Percentiles rank a stretch among this genome's conserved stretches.
Evolutionary conservation across 176 grass and related monocot species (phyloP).

Genomic region (Areca catechu): DNA sequence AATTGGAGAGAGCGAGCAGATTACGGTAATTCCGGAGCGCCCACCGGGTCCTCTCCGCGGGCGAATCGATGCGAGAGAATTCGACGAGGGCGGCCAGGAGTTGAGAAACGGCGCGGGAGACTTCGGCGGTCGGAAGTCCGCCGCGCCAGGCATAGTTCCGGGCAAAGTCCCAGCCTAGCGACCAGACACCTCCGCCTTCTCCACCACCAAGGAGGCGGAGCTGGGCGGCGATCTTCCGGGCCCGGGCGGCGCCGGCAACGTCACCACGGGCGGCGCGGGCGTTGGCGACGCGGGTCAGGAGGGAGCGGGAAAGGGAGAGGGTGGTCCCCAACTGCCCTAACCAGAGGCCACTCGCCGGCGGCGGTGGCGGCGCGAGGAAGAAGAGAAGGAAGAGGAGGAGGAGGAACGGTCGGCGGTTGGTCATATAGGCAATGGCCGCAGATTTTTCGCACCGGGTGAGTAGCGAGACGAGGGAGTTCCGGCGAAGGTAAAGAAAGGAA

Average conservation of each 20-base stretch:
- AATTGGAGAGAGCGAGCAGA: conserved; percentile 29
- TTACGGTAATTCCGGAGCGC: conserved; percentile 42
- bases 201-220: conserved; percentile 32
- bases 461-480: too few species aligned
- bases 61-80: conserved; percentile 37
- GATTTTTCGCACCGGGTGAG: too few species aligned
- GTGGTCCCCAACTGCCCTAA: conserved; percentile 40
- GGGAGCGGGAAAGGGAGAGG: conserved; percentile 76
- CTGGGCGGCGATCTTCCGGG: conserved; percentile 38
- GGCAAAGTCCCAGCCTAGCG: conserved; percentile 72
- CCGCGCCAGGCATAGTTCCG: conserved; percentile 66
- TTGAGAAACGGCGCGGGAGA: conserved; percentile 10
- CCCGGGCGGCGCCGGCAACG: conserved; percentile 37
- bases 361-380: conserved; percentile 16
- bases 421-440: too few species aligned
- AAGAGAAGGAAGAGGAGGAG: conserved; percentile 24
- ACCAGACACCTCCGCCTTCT: conserved; percentile 29
- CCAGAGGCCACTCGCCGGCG: conserved; percentile 19
- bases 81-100: conserved; percentile 47
- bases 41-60: conserved; percentile 40
- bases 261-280: conserved; percentile 53
- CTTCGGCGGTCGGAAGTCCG: conserved; percentile 13
- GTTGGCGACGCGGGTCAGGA: conserved; percentile 65
- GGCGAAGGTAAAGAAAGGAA: too few species aligned
- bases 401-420: neutral